Base-by-base conservation (phyloP, 1,139 yeast species). In the Saccharomyces pastorianus region DNA sequence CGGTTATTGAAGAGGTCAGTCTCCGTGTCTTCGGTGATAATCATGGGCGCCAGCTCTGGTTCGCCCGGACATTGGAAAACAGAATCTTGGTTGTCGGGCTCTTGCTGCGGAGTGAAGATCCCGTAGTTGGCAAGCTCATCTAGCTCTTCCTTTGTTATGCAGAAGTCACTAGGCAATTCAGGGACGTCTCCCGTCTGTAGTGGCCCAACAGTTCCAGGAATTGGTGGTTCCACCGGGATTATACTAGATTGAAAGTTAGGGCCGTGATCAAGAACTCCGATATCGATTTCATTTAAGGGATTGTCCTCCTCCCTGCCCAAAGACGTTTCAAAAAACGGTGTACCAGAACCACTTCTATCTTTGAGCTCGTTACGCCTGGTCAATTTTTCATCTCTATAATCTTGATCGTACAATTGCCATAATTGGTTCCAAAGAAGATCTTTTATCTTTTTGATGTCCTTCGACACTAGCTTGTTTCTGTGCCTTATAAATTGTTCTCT, bases 11-110 rank as follows among this genome's bases (percentile, higher is more conserved):
- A 42, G n/a, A 25, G 72, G 60, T 55, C 66, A 60, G 52, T 70
- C 64, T 57, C 63, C 47, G 58, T 58, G 27, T 62, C 60, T 17
- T 53, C 57, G 1, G 53, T 44, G 47, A 56, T 54, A 8, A 55
- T 48, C 29, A 57, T 55, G 5, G 53, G 44, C 6, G 51, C 56
- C 29, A 47, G 46, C 8, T 54, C 56, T 9, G 55, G 49, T 31
- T 55, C 59, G 50, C 70, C 64, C 1, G 61, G 60, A 53, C 71
- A 67, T 47, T 68, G 64, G 53, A 68, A 68, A 23, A 59, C 54
- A 71, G 72, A 69, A 50, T 61, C 57, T 51, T 56, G 56, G 32
- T 51, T 53, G 53, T 68, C 71, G 14, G 64, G 62, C 14, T 55
- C 51, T 41, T 57, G 59, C 11, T 53, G 51, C 9, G 54, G 53